Evolutionary conservation across 495 filamentous ascomycete species (phyloP), one percentile per base, ranked within the genome.

Genomic region (Coniosporium apollinis): DNA sequence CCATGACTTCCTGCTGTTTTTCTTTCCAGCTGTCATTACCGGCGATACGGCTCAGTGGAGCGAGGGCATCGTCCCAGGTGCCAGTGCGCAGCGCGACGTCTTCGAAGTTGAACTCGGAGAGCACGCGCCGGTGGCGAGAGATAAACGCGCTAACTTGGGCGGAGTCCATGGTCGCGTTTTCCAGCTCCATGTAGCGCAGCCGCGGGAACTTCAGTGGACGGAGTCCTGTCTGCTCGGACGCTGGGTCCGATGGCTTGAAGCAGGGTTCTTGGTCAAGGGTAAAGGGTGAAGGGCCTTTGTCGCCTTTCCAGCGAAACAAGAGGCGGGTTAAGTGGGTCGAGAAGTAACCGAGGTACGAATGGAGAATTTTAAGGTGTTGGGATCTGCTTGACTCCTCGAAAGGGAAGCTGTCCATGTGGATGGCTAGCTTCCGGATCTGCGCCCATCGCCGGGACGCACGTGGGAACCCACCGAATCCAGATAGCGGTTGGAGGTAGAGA

Each of bases 351-450:
- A 86, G 65, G 48, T 79, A 85, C 33, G 72, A 66, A 33, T 85
- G 74, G 6, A 86, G 65, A 34, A 80, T 64, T 49, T 81, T 83
- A 24, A 82, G 64, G 48, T 86, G 76, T 49, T 84, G 79, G 0
- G 66, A 60, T 16, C 67, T 66, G 3, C 66, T 62, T 3, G 52
- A 54, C 0, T 36, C 32, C 11, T 6, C 19, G 37, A 71, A 70
- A 30, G 72, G 66, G 54, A 72, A 72, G 13, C 59, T 64, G 24
- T 76, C 71, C 56, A 82, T 72, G n/a, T 64, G 62, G 38, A 85
- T 71, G 39, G 65, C 58, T 17, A 89, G 61, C 32, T 74, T 71
- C 18, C 59, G 61, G 47, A 85, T 82, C 51, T 83, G 78, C 21
- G 58, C 61, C 82, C 82, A 86, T 22, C 74, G 62, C 35, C 64